Evolutionary conservation across 139 green algal genomes (phyloP).

Genomic region (Chloropicon primus): DNA sequence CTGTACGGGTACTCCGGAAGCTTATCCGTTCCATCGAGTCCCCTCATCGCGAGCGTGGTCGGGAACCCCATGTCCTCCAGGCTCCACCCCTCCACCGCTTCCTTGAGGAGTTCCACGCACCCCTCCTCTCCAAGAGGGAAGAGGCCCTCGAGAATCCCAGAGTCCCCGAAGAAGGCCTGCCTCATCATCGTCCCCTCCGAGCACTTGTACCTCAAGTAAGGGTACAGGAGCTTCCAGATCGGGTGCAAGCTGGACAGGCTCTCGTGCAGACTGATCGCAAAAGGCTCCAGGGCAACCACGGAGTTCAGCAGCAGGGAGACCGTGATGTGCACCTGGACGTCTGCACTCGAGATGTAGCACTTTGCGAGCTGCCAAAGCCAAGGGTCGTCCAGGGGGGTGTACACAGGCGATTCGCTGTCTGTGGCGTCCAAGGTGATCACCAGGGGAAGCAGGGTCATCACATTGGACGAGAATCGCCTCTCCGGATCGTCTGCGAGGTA

Average conservation of each 20-base stretch:
- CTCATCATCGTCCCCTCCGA: not conserved
- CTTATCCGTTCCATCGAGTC: not conserved
- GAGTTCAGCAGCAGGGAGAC: slow-evolving; percentile 1
- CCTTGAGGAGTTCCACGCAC: not conserved
- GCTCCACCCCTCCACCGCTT: not conserved
- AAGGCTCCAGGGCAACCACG: not conserved
- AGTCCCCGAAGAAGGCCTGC: not conserved
- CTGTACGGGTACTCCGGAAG: not conserved
- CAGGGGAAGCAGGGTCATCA: not conserved
- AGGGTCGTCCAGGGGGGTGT: slow-evolving; percentile 5
- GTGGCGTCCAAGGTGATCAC: not conserved
- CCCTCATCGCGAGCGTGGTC: not conserved
- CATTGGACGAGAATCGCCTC: not conserved
- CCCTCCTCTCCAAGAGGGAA: not conserved
- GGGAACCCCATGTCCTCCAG: not conserved
- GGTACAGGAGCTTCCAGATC: not conserved
- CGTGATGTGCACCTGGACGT: not conserved
- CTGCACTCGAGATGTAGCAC: not conserved
- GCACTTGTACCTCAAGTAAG: not conserved
- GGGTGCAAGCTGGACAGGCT: not conserved
- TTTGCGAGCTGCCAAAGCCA: slow-evolving; percentile 1
- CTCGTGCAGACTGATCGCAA: not conserved
- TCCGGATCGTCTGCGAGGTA: not conserved
- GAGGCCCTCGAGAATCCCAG: not conserved
- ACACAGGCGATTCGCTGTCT: not conserved